Base-by-base conservation (phyloP, 2,329 filamentous ascomycete species). In the Sporothrix euskadiensis region DNA sequence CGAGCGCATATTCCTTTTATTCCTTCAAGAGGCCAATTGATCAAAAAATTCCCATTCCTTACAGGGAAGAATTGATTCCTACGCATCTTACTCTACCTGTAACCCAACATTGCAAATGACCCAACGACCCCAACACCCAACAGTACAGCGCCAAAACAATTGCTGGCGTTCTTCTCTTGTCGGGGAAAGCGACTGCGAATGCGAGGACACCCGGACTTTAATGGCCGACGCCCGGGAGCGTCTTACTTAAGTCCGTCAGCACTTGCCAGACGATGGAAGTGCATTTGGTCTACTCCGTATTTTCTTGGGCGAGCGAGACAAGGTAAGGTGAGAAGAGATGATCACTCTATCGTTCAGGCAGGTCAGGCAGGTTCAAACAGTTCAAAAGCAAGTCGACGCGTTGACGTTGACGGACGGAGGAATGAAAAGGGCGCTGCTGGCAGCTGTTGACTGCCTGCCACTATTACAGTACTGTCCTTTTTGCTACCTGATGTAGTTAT, bases 191-290 rank as follows among this genome's bases (percentile, higher is more conserved):
- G 57, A 39, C 9, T 39, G 63, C 39, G 57, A 61, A 8, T n/a
- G 63, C 39, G 41, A 47, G 22, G 2, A 16, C 22, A 41, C 63
- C 3, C 63, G 63, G 63, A 49, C 63, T 32, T 47, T 41, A 66
- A 12, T 49, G 41, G 63, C 63, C 63, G 63, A 66, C 22, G 26
- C 22, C 63, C 63, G 63, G 63, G 59, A 16, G 10, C 16, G 14
- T 10, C 63, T 47, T 19, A 32, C 22, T n/a, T 49, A 32, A n/a
- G 63, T 66, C 63, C 41, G 63, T 66, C 63, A 66, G 63, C 63
- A 66, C 41, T 63, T 63, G 59, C 2, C 35, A n/a, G 19, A 49
- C 44, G 10, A 49, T 16, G 44, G 44, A 49, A 49, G 8, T 3
- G 12, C 41, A 44, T 14, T 30, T 10, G n/a, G n/a, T 8, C 8